A percentile compares a stretch with the other conserved stretches of the same genome.
Conservation (phyloP, 2,329 filamentous ascomycete genomes). For the Fusarium neocosmosporiellum region DNA sequence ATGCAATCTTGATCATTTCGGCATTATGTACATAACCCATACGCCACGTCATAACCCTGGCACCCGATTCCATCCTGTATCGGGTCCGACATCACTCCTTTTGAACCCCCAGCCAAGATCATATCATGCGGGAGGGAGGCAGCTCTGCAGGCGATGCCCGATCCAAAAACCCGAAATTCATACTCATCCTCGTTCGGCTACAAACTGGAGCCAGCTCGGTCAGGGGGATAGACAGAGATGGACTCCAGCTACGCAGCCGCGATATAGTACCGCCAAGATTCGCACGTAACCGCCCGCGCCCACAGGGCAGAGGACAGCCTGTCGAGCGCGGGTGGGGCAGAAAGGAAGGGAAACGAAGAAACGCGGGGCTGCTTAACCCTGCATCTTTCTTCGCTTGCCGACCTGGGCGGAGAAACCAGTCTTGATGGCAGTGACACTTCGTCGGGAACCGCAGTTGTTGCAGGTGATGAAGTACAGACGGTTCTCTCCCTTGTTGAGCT, state of each 20-base stretch:
- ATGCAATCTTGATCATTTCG: slow-evolving; percentile 44
- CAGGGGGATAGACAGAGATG: background rate
- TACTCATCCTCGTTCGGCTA: slow-evolving; percentile 26
- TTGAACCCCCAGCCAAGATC: slow-evolving; percentile 21
- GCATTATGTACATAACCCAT: slow-evolving; percentile 45
- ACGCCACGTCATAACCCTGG: slow-evolving; percentile 41
- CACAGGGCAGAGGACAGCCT: slow-evolving; percentile 15
- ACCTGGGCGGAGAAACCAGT: slow-evolving; percentile 99
- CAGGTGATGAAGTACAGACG: slow-evolving; percentile 98
- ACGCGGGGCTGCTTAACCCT: slow-evolving; percentile 68
- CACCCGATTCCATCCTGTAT: slow-evolving; percentile 30
- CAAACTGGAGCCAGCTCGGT: background rate
- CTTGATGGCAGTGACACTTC: slow-evolving; percentile 97
- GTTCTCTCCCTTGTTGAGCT: slow-evolving; percentile 99
- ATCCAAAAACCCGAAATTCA: slow-evolving; percentile 32
- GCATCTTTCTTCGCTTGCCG: slow-evolving; percentile 97
- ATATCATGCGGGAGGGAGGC: slow-evolving; percentile 29
- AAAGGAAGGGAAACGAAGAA: slow-evolving; percentile 17
- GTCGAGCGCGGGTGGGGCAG: slow-evolving; percentile 8
- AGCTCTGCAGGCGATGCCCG: slow-evolving; percentile 30
- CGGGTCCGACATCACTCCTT: slow-evolving; percentile 34
- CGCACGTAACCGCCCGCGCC: slow-evolving; percentile 15
- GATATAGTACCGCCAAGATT: slow-evolving; percentile 15
- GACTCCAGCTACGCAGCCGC: slow-evolving; percentile 16
- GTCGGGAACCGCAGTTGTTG: slow-evolving; percentile 83